Evolutionary conservation across 2,329 filamentous ascomycete species (phyloP).

Genomic region (Thielaviopsis populi): DNA sequence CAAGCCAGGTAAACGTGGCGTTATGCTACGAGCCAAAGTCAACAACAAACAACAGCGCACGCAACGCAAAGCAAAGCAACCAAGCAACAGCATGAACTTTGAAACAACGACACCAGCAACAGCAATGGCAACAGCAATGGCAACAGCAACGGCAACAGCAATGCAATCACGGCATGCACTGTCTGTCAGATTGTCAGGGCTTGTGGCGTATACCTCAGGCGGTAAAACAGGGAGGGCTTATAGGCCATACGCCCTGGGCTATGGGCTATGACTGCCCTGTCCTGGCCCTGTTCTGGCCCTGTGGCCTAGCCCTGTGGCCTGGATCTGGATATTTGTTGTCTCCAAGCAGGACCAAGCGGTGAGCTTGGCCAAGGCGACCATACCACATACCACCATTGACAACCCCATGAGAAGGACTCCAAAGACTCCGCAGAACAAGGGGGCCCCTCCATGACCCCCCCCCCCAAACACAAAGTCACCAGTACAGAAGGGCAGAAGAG

Average conservation of each 20-base stretch:
- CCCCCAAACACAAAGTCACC: not conserved
- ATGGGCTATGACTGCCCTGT: not conserved
- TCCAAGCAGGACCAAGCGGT: constrained; percentile 2
- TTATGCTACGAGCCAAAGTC: constrained; percentile 11
- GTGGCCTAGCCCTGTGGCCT: not conserved
- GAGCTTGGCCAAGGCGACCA: not conserved
- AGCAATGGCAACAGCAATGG: not conserved
- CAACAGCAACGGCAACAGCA: not conserved
- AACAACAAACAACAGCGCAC: constrained; percentile 5
- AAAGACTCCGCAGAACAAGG: not conserved
- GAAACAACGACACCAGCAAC: not conserved
- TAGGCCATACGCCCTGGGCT: not conserved
- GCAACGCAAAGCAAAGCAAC: not conserved
- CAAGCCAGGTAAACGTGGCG: constrained; percentile 14
- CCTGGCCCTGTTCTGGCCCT: not conserved
- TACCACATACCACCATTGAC: not conserved
- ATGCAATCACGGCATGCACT: too few relatives aligned
- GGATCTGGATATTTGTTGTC: not conserved
- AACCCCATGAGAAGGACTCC: not conserved
- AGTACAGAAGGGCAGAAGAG: not conserved
- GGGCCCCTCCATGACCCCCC: too few relatives aligned
- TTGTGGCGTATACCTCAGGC: not conserved
- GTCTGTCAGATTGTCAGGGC: too few relatives aligned
- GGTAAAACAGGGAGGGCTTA: not conserved
- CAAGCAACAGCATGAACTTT: constrained; percentile 2